Base-by-base conservation (phyloP, 768 basidiomycete species). In the Rhizopogon vinicolor region DNA sequence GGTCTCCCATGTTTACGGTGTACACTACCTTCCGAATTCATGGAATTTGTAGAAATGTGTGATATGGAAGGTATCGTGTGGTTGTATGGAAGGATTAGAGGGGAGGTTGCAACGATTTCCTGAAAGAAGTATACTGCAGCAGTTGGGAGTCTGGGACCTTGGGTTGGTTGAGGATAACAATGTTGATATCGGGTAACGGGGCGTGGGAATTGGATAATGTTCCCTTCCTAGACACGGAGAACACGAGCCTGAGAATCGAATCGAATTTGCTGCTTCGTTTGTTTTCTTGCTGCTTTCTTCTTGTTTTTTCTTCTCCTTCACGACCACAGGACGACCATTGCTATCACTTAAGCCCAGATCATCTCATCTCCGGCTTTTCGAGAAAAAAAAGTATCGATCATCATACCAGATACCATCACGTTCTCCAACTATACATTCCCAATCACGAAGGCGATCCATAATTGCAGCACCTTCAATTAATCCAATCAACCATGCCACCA, bases 361-460 rank as follows among this genome's bases (percentile, higher is more conserved):
- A 43, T 42, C 46, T 43, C 19, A 44, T 41, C 51, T 33, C 52
- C 52, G 16, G 13, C 19, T 35, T 9, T 35, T 22, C 7, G 4
- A 14, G 13, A 48, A 41, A 48, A 22, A 48, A 12, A 35, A 41
- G 35, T 33, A 29, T 51, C 57, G 25, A 40, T 51, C 56, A 40
- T 55, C 31, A 63, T 67, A 70, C 63, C 67, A 61, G 66, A 70
- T 68, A 70, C 60, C 68, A 60, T 41, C 64, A 60, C 50, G 60
- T 45, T 43, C 13, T 50, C 56, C 57, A 40, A 51, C 58, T 51
- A 60, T 64, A 64, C 51, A 55, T 43, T 55, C 42, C 5, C 56
- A n/a, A 35, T 56, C 29, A 53, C 52, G 37, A 41, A 51, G 51
- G 29, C 41, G 55, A 53, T 37, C 52, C 54, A 49, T 40, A 49